Evolutionary conservation across 2,329 filamentous ascomycete species (phyloP).

Genomic region (Alternaria brassicae): DNA sequence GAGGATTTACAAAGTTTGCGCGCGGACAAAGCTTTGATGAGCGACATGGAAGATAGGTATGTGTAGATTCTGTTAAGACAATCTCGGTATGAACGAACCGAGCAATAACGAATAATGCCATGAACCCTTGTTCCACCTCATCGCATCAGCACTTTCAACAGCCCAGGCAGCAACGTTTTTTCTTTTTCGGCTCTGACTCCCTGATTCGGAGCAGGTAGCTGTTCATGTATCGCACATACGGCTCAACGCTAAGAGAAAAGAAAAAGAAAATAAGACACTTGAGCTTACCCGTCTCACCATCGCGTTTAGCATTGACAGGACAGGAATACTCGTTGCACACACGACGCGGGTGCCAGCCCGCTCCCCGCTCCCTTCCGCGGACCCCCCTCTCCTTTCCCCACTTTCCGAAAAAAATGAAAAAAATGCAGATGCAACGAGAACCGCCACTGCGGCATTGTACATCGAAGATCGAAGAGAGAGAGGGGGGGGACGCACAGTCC

Average conservation of each 20-base stretch:
- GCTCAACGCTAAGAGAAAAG: neutral
- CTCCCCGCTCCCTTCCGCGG: neutral
- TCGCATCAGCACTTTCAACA: neutral
- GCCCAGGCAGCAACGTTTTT: no score
- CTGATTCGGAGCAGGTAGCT: neutral
- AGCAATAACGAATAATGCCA: neutral
- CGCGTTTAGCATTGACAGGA: neutral
- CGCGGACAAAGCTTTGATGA: neutral
- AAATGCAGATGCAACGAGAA: neutral
- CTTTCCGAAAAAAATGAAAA: neutral
- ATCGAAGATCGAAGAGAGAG: neutral
- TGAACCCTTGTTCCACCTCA: neutral
- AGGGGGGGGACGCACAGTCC: constrained; percentile 18
- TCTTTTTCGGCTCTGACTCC: neutral
- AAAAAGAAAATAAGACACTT: neutral
- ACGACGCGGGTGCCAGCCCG: neutral
- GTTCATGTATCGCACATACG: neutral
- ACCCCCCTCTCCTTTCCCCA: neutral
- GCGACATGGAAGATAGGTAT: neutral
- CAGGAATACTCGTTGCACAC: neutral
- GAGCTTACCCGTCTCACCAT: neutral
- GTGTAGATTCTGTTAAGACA: neutral
- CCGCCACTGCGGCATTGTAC: constrained; percentile 3
- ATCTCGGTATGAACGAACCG: neutral
- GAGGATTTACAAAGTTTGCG: neutral